Percentiles rank a stretch among this genome's conserved stretches.
Conservation (phyloP, 805 yeast species). For the Candida insectorum region DNA sequence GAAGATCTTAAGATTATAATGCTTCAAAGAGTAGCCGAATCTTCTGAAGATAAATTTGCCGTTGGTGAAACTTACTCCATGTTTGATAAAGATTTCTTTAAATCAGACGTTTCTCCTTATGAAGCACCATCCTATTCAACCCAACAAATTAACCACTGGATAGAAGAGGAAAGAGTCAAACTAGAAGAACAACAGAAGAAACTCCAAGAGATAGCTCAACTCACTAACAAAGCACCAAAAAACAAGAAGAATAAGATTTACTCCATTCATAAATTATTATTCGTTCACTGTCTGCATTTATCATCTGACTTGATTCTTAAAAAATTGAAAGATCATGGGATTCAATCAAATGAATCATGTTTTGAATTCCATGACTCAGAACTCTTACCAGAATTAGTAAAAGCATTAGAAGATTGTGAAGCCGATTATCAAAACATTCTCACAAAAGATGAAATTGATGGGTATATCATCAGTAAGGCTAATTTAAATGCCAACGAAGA, state of each 20-base stretch:
- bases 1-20: constrained; percentile 63
- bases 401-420: constrained; percentile 48
- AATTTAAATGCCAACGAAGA: constrained; percentile 40
- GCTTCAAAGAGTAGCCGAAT: constrained; percentile 77
- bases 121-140: constrained; percentile 19
- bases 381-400: constrained; percentile 28
- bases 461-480: constrained; percentile 61
- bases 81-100: constrained; percentile 53
- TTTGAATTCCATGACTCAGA: constrained; percentile 23
- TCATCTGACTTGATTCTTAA: constrained; percentile 77
- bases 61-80: constrained; percentile 69
- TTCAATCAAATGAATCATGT: constrained; percentile 45
- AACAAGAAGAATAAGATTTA: constrained; percentile 43
- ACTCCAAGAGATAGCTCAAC: background rate
- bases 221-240: background rate
- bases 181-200: constrained; percentile 11
- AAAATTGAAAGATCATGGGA: constrained; percentile 41
- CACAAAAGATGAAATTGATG: constrained; percentile 37
- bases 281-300: constrained; percentile 65
- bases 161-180: constrained; percentile 27
- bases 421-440: constrained; percentile 36
- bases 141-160: constrained; percentile 39
- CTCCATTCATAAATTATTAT: constrained; percentile 68
- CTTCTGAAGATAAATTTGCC: constrained; percentile 59
- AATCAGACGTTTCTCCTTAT: constrained; percentile 10